A percentile compares a stretch with the other conserved stretches of the same genome.
Evolutionary conservation across 106 monocot genomes (phyloP).

Genomic region (Dendrobium catenatum): DNA sequence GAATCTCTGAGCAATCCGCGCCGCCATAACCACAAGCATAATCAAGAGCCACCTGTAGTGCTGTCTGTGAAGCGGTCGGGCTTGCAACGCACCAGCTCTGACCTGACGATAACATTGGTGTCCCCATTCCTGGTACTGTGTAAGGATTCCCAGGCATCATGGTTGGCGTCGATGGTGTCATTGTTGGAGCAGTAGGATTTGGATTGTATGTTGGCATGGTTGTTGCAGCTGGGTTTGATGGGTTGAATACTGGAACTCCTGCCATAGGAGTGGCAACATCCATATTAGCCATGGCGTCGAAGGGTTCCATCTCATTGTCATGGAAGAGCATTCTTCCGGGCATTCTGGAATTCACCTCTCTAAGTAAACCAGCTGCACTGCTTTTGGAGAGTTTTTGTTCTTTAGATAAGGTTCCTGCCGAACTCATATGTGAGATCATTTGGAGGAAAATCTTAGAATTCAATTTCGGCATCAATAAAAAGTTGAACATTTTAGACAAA

Average conservation of each 20-base stretch:
- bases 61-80: slow-evolving; percentile 54
- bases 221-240: background rate
- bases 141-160: background rate
- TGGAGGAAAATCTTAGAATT: background rate
- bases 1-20: slow-evolving; percentile 75
- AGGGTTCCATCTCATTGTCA: background rate
- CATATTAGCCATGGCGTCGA: slow-evolving; percentile 10
- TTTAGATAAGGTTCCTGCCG: slow-evolving; percentile 1
- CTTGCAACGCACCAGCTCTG: slow-evolving; percentile 89
- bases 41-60: slow-evolving; percentile 83
- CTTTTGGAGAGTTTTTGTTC: background rate
- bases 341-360: background rate
- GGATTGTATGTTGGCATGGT: slow-evolving; percentile 7
- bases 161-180: background rate
- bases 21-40: slow-evolving; percentile 93
- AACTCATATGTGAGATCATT: background rate
- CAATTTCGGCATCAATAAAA: background rate
- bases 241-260: slow-evolving; percentile 10
- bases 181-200: background rate
- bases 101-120: slow-evolving; percentile 18
- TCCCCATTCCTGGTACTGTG: slow-evolving; percentile 5
- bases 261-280: slow-evolving; percentile 12
- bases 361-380: background rate
- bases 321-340: background rate
- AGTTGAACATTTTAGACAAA: background rate